Percentiles rank a stretch among this genome's conserved stretches.
Conservation (phyloP, 164 flowering plant species). For the Stephania cephalantha region DNA sequence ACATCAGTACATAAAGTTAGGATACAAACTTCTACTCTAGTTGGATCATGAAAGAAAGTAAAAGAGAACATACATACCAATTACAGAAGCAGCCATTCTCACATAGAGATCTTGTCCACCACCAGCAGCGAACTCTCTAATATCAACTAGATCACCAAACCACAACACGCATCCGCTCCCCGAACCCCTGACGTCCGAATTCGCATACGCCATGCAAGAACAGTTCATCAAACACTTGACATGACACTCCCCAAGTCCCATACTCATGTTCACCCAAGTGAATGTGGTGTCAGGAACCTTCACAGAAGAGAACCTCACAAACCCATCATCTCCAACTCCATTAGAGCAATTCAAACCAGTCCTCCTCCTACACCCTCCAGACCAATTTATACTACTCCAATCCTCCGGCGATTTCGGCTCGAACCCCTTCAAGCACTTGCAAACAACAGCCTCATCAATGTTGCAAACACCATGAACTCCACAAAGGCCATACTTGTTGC, state of each 20-base stretch:
- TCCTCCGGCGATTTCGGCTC: slow-evolving; percentile 10
- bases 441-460: neutral
- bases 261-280: neutral
- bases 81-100: slow-evolving; percentile 23
- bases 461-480: slow-evolving; percentile 12
- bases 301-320: neutral
- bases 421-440: slow-evolving; percentile 21
- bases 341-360: slow-evolving; percentile 1
- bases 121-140: slow-evolving; percentile 1
- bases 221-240: slow-evolving; percentile 1
- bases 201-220: slow-evolving; percentile 31
- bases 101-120: slow-evolving; percentile 27
- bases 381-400: slow-evolving; percentile 7
- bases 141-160: slow-evolving; percentile 27
- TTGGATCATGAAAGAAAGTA: too few species aligned
- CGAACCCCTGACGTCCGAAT: slow-evolving; percentile 8
- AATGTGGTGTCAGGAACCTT: slow-evolving; percentile 3
- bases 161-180: slow-evolving; percentile 30
- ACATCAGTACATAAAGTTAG: too few species aligned
- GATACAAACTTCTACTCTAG: too few species aligned
- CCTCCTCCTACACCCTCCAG: slow-evolving; percentile 15
- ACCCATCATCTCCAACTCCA: slow-evolving; percentile 10
- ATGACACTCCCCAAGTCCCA: neutral
- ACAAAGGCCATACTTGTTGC: slow-evolving; percentile 1
- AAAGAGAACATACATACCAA: slow-evolving; percentile 14